phyloP scores from a whole-genome alignment of 768 basidiomycete genomes.

The Rhizopogon vulgaris region DNA sequence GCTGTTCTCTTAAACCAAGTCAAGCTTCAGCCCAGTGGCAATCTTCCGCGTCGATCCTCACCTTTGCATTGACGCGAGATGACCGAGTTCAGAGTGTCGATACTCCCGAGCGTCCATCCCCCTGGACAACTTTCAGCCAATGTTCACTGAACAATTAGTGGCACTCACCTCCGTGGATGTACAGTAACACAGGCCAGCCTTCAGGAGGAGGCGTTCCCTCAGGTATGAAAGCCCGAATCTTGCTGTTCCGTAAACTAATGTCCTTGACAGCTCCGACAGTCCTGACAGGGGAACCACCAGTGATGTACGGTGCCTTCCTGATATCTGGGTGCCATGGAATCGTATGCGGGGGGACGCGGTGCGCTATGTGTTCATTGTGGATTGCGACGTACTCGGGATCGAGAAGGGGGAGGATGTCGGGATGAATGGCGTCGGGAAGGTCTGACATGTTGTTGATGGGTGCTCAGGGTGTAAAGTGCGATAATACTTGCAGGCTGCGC shows the following conservation, averaged over 20 bases:
- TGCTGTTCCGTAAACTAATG: constrained; percentile 40
- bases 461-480: not conserved
- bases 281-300: constrained; percentile 49
- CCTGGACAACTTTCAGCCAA: constrained; percentile 31
- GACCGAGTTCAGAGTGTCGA: constrained; percentile 54
- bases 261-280: constrained; percentile 51
- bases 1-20: constrained; percentile 38
- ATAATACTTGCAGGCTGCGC: not conserved
- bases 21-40: not conserved
- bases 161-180: constrained; percentile 60
- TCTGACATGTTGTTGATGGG: constrained; percentile 6
- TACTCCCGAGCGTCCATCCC: constrained; percentile 69
- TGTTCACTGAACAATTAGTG: not conserved
- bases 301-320: constrained; percentile 44
- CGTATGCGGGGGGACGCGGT: constrained; percentile 44
- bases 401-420: constrained; percentile 47
- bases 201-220: constrained; percentile 38
- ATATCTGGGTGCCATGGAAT: constrained; percentile 54
- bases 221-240: constrained; percentile 61
- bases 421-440: constrained; percentile 48
- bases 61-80: constrained; percentile 25
- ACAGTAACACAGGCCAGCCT: constrained; percentile 70
- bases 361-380: constrained; percentile 42
- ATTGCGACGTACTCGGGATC: constrained; percentile 61
- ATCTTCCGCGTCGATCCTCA: not conserved